Base-by-base conservation (phyloP, 306 rosid genomes). In the Alnus glutinosa region DNA sequence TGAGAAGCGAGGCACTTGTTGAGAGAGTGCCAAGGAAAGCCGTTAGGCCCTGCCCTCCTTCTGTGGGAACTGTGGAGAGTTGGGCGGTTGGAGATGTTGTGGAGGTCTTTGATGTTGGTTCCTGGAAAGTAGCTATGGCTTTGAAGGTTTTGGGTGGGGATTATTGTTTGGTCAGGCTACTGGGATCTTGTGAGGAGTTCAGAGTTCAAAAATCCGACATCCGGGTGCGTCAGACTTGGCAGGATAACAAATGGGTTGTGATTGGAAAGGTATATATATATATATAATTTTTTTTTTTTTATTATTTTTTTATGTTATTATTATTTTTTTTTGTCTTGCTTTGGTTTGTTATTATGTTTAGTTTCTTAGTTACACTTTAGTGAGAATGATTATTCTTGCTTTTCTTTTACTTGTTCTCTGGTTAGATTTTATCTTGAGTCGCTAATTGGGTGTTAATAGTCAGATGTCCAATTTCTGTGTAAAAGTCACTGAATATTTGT, bases 21-120 rank as follows among this genome's bases (percentile, higher is more conserved):
- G 89, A 85, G 86, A 85, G 85, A 80, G 94, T 93, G 72, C 71
- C 88, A 3, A 86, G 92, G 84, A 91, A 83, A 49, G 87, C 83
- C 76, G 81, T 93, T 68, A 88, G 97, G 86, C 99, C 96, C 5
- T 85, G 85, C 59, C 97, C 94, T 9, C 96, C 93, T 39, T 80
- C 52, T 7, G 77, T 74, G 37, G 37, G 37, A 78, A 81, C 77
- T 66, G 11, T 55, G 30, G 79, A 83, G 52, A 55, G 70, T 75
- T 93, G 92, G 96, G 75, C 46, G 19, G 85, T 75, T 55, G 87
- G 89, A 74, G 92, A 95, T 86, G 59, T 87, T 66, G 88, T 81
- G 55, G 99, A 95, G 87, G 92, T 88, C 44, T 90, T 86, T 49
- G 82, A 83, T 81, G 79, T 1, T 64, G 87, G 83, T 73, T 90